Base-by-base conservation (phyloP, 495 filamentous ascomycete genomes). In the Lichenothelia convexa region DNA sequence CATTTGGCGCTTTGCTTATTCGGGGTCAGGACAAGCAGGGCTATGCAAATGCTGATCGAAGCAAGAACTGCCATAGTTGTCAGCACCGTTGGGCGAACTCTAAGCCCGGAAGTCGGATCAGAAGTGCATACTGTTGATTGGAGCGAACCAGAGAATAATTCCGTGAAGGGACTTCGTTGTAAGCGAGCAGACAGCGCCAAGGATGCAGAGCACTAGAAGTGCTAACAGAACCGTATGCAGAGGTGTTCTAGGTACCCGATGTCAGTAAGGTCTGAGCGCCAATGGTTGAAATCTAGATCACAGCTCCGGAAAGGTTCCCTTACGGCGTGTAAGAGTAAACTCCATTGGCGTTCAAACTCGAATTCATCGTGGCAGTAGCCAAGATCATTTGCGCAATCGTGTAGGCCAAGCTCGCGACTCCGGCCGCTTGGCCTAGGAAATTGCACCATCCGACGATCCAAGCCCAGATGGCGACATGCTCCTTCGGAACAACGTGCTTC, bases 101-200 rank as follows among this genome's bases (percentile, higher is more conserved):
- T n/a, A n/a, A 1, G 18, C 15, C 6, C 3, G n/a, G n/a, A n/a
- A 5, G 17, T 6, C n/a, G 16, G 22, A n/a, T 6, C n/a, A n/a
- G n/a, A n/a, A n/a, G n/a, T n/a, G 45, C 61, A 31, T 55, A 74
- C 71, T 66, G 53, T 80, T 80, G 39, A 80, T 77, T 0, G 75
- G 75, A 5, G 75, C 75, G 55, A 80, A 80, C 73, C 73, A 79
- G 4, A 75, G 50, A 18, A 80, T 58, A 21, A 75, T 70, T 20
- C 61, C 58, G 53, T 79, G 74, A 17, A 80, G 55, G 2, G 56
- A 63, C 45, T 65, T 73, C 0, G 75, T 80, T 0, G 69, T 72
- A 38, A 80, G 54, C 0, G 75, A 81, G 51, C 72, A 77, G 3
- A 79, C 67, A 6, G 65, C 49, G 2, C 75, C 75, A 41, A 75